A percentile compares a stretch with the other conserved stretches of the same genome.
Conservation (phyloP, 371 early-diverging fungal genomes). For the Haplosporangium sp. region DNA sequence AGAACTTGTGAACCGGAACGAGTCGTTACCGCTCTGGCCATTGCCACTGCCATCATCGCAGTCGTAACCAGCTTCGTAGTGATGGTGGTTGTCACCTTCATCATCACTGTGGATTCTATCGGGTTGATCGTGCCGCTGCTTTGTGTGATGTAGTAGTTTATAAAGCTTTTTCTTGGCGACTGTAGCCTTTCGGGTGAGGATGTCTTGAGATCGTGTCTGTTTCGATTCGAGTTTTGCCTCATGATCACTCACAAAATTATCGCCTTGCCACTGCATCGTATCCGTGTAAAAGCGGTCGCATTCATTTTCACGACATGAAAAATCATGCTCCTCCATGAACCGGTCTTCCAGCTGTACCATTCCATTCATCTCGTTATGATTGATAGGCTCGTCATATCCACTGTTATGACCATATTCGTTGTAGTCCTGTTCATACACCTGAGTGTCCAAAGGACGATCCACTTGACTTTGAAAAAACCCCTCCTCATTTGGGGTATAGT, state of each 20-base stretch:
- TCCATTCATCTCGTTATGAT: neutral
- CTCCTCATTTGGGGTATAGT: neutral
- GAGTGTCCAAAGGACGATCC: too few relatives aligned
- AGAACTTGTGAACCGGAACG: conserved; percentile 9
- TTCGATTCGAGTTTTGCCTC: too few relatives aligned
- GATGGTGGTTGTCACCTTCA: neutral
- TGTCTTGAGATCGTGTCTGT: conserved; percentile 4
- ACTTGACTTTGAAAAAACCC: neutral
- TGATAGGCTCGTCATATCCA: neutral
- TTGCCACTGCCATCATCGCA: neutral
- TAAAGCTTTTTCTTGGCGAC: conserved; percentile 30
- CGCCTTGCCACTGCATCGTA: neutral
- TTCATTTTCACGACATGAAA: neutral
- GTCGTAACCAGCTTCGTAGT: neutral
- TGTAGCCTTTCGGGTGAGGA: conserved; percentile 8
- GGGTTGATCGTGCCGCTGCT: neutral
- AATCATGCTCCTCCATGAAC: neutral
- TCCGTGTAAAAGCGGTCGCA: conserved; percentile 4
- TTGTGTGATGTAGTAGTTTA: conserved; percentile 9
- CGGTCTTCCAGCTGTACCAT: neutral
- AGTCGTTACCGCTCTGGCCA: neutral
- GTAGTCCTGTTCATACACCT: conserved; percentile 30
- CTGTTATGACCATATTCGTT: conserved; percentile 4
- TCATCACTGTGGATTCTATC: neutral
- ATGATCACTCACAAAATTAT: too few relatives aligned